Evolutionary conservation across 257 asterid genomes (phyloP), one percentile per base, ranked within the genome.

Genomic region (Nemophila menziesii): DNA sequence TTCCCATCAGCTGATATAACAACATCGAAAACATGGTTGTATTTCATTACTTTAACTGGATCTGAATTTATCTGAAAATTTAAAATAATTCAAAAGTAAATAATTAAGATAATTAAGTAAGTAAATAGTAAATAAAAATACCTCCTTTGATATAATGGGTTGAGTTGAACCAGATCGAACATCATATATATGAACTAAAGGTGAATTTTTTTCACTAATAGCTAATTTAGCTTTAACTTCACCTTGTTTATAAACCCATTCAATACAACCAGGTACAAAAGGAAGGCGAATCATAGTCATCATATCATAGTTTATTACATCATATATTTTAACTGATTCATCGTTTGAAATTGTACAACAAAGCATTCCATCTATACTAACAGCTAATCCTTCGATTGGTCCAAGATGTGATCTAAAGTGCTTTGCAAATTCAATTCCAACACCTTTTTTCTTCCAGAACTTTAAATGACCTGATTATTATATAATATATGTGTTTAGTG

Each of bases 341-440:
- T 90, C 99, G 73, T 66, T 67, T 9, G 99, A 90, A 42, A 90
- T 85, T 12, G 99, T 90, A 66, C 99, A 81, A 51, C 99, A 85
- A 48, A 85, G 96, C 44, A 85, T 54, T 24, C 99, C 96, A 75
- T 90, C 99, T 47, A 64, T 55, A 44, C 99, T 90, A 46, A 90
- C 99, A 13, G 99, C 87, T 46, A 90, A 76, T 44, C 96, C 99
- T 71, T 85, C 96, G 58, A 90, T 79, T 54, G 96, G 89, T 60
- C 96, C 99, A 55, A 90, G 96, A 67, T 90, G 99, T 39, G 99
- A 90, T 63, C 96, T 77, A 61, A 81, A 90, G 60, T 90, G 99
- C 62, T 90, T 90, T 5, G 99, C 99, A 64, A 85, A 90, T 71
- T 90, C 96, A 56, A 85, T 62, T 38, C 99, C 99, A 5, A 61